phyloP scores from a whole-genome alignment of 2,329 filamentous ascomycete genomes.

The Pseudopithomyces chartarum region DNA sequence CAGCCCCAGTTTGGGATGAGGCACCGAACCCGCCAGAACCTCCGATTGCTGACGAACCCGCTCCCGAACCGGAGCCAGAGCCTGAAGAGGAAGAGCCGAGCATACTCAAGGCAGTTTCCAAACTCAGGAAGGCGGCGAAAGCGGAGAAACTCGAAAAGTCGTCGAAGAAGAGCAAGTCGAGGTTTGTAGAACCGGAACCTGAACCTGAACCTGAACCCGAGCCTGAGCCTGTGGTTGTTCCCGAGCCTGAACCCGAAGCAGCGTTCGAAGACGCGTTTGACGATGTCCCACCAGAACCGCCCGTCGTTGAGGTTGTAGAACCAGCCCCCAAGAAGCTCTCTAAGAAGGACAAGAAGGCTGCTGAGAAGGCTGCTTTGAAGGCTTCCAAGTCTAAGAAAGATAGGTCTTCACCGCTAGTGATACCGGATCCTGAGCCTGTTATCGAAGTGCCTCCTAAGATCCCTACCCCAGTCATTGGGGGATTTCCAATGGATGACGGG shows the following conservation, averaged over 20 bases:
- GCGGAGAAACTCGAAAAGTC: conserved; percentile 52
- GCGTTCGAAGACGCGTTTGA: conserved; percentile 19
- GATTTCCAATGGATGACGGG: conserved; percentile 53
- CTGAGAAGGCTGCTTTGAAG: conserved; percentile 27
- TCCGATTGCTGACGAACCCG: conserved; percentile 34
- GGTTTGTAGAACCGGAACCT: conserved; percentile 39
- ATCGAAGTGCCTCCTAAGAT: conserved; percentile 32
- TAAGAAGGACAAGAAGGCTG: conserved; percentile 28
- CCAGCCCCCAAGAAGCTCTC: conserved; percentile 38
- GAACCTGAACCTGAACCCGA: conserved; percentile 31
- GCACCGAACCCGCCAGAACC: conserved; percentile 51
- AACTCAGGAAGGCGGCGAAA: conserved; percentile 33
- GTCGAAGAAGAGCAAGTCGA: conserved; percentile 45
- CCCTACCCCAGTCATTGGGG: conserved; percentile 51
- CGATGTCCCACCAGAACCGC: conserved; percentile 25
- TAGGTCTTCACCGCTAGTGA: conserved; percentile 24
- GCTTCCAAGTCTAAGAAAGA: conserved; percentile 24
- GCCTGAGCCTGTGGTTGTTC: conserved; percentile 22
- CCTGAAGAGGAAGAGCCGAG: too few species aligned
- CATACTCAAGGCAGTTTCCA: conserved; percentile 23
- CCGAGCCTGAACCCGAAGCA: conserved; percentile 32
- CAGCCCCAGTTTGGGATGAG: conserved; percentile 49
- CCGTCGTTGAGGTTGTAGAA: conserved; percentile 35
- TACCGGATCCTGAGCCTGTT: conserved; percentile 36
- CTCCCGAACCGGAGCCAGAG: background rate